phyloP scores from a whole-genome alignment of 208 protist species.

The Leishmania tarentolae region DNA sequence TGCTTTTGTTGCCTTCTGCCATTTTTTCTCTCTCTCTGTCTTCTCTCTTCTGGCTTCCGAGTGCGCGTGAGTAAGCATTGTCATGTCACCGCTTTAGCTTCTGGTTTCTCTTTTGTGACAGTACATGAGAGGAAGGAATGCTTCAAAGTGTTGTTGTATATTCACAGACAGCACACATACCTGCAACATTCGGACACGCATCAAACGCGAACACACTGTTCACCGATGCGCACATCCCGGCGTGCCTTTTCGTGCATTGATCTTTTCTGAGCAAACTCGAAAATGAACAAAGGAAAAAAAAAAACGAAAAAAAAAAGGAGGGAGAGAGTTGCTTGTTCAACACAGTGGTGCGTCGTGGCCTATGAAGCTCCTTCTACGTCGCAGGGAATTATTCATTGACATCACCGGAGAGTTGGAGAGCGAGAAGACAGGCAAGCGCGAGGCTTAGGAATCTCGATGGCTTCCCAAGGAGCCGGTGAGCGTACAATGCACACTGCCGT shows the following conservation, averaged over 20 bases:
- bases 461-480: neutral
- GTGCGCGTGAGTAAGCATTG: neutral
- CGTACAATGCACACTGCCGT: neutral
- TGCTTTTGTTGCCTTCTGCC: neutral
- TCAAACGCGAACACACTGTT: neutral
- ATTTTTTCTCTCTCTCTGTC: too few species aligned
- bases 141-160: neutral
- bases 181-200: neutral
- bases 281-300: neutral
- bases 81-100: neutral
- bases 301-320: neutral
- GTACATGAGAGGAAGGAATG: neutral
- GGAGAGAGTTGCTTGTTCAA: neutral
- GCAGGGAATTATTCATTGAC: neutral
- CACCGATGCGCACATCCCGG: neutral
- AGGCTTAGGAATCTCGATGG: neutral
- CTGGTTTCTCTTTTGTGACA: neutral
- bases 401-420: neutral
- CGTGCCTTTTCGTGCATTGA: neutral
- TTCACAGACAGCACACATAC: neutral
- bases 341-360: neutral
- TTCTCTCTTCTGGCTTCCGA: too few species aligned
- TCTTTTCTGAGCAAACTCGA: neutral
- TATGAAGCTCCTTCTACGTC: neutral
- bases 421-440: neutral